Percentiles rank a stretch among this genome's conserved stretches.
Evolutionary conservation across 768 basidiomycete genomes (phyloP).

Genomic region (Cystofilobasidium macerans): DNA sequence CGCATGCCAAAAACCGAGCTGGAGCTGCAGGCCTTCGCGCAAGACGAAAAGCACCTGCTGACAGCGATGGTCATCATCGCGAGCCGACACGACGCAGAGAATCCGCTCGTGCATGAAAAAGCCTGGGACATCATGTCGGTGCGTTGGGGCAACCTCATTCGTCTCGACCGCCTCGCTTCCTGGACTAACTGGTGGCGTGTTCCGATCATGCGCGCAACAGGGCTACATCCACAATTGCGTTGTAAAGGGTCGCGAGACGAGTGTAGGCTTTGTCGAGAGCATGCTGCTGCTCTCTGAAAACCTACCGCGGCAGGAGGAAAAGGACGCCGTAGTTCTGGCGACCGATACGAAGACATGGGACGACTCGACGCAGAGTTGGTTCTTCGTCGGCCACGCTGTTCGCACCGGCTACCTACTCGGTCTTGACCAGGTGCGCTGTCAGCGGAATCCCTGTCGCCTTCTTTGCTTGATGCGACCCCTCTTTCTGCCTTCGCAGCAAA

Average conservation of each 20-base stretch:
- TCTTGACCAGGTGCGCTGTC: slow-evolving; percentile 8
- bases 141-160: too few species aligned
- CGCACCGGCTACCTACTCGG: slow-evolving; percentile 23
- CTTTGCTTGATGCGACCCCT: neutral
- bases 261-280: slow-evolving; percentile 29
- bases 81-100: slow-evolving; percentile 21
- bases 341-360: slow-evolving; percentile 4
- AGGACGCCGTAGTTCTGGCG: slow-evolving; percentile 4
- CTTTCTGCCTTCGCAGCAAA: neutral
- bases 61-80: slow-evolving; percentile 27
- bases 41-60: slow-evolving; percentile 28
- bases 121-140: slow-evolving; percentile 26
- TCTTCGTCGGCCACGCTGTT: slow-evolving; percentile 22
- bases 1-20: slow-evolving; percentile 27
- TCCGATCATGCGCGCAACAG: neutral
- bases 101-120: slow-evolving; percentile 23
- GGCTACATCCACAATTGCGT: slow-evolving; percentile 25
- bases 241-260: slow-evolving; percentile 26
- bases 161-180: too few species aligned
- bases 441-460: neutral
- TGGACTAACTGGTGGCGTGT: too few species aligned
- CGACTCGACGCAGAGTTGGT: slow-evolving; percentile 13
- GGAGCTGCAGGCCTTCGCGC: slow-evolving; percentile 23
- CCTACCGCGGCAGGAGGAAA: slow-evolving; percentile 25
- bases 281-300: slow-evolving; percentile 30